Base-by-base conservation (phyloP, 805 yeast genomes). In the Candida rishiriensis region DNA sequence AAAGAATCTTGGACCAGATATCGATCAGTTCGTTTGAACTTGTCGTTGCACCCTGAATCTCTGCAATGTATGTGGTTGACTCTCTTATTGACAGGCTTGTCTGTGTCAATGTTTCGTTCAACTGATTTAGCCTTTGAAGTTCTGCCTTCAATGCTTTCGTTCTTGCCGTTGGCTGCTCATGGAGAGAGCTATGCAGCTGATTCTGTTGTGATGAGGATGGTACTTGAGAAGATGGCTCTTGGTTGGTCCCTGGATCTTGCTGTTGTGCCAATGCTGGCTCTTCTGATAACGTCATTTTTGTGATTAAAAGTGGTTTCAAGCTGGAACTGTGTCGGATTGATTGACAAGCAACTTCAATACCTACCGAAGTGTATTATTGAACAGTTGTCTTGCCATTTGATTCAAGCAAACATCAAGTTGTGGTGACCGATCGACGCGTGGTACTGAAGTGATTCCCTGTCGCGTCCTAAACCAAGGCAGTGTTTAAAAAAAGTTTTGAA, bases 1-100 rank as follows among this genome's bases (percentile, higher is more conserved):
- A 79, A 16, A 81, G 69, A 39, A 82, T 79, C 49, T 73, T 69
- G 41, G 77, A 72, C 85, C 85, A 82, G 17, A 78, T 70, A 44
- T 76, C 81, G 18, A 82, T 60, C 21, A 82, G 63, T 21, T 66
- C 50, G 40, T 50, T 50, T 10, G 59, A 50, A 30, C 51, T 53
- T 18, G 43, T 37, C 3, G 51, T 47, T 29, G 55, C 41, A 11
- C 50, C 50, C 26, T 47, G 45, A 37, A 56, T 44, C 13, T 50
- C 37, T 10, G 37, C 34, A 29, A 56, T 43, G 34, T 56, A 45
- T 33, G 41, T 46, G 10, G 50, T 40, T 7, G 54, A 47, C 39
- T 50, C 53, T 18, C 39, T 47, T 17, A 56, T 46, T 18, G 60
- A 51, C 14, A 42, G 32, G 15, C 45, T 45, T n/a, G 55, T 48